These are phyloP conservation scores for Zanthoxylum bungeanum DNA, from an alignment of 345 rosid species.

Conservation along the genomic window DNA sequence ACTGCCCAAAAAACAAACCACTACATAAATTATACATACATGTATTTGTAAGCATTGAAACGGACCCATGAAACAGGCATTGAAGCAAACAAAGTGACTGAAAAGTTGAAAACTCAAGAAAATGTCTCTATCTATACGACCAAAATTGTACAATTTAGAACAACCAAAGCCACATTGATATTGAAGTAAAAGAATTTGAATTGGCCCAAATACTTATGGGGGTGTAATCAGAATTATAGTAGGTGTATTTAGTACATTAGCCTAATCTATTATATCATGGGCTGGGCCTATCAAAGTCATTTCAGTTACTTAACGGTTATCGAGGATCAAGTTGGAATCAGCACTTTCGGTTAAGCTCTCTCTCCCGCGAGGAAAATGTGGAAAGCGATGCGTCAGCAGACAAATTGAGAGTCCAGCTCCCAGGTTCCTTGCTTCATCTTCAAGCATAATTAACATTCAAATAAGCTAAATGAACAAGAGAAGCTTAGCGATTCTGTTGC, in stretches of 20 bases:
- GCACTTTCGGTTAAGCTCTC: too few species aligned
- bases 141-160: not conserved
- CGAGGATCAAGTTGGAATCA: too few species aligned
- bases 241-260: too few species aligned
- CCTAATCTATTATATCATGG: too few species aligned
- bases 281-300: not conserved
- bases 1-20: not conserved
- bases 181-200: too few species aligned
- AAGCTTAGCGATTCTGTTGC: conserved; percentile 59
- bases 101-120: not conserved
- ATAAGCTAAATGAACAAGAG: conserved; percentile 77
- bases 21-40: too few species aligned
- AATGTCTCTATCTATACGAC: not conserved
- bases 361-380: too few species aligned
- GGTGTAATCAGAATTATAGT: too few species aligned
- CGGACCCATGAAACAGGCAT: not conserved
- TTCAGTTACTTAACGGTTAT: too few species aligned
- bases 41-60: not conserved
- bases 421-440: too few species aligned
- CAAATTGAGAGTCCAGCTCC: not conserved
- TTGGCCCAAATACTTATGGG: too few species aligned
- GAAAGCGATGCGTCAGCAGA: not conserved
- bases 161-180: not conserved
- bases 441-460: not conserved
- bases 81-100: not conserved